Conservation (phyloP, 1,284 basidiomycete species). For the Cerioporus squamosus region DNA sequence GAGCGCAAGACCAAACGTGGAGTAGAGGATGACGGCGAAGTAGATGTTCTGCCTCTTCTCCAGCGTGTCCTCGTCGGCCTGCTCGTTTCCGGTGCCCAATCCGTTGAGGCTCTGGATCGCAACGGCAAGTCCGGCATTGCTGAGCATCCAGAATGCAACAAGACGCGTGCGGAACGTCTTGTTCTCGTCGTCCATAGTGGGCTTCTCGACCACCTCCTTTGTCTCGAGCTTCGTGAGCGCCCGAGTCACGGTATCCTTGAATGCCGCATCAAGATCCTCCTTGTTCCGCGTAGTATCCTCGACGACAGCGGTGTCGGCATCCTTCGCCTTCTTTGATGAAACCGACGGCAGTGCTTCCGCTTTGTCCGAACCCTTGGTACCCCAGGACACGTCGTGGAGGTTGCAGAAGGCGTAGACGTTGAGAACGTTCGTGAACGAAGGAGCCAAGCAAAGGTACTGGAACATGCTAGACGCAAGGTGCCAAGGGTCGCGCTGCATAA, state of each 20-base stretch:
- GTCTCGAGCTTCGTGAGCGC: constrained; percentile 84
- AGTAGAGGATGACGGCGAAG: constrained; percentile 87
- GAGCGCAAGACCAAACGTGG: constrained; percentile 82
- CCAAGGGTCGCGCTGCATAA: constrained; percentile 89
- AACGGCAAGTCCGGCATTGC: constrained; percentile 81
- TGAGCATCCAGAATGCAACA: constrained; percentile 86
- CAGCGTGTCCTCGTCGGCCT: constrained; percentile 50
- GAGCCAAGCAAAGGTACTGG: constrained; percentile 90
- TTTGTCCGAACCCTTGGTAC: constrained; percentile 96
- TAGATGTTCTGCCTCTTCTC: constrained; percentile 74
- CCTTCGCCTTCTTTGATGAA: constrained; percentile 82
- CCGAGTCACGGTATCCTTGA: constrained; percentile 92
- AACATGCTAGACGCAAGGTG: constrained; percentile 98
- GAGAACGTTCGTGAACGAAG: constrained; percentile 92
- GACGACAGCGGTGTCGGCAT: constrained; percentile 76
- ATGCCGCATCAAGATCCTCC: constrained; percentile 91
- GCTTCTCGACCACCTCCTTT: constrained; percentile 76
- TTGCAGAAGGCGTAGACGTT: constrained; percentile 98
- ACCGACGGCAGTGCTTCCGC: constrained; percentile 93
- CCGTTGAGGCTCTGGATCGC: constrained; percentile 89
- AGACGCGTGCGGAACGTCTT: constrained; percentile 93
- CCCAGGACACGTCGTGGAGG: constrained; percentile 92
- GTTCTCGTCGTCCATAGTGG: constrained; percentile 91
- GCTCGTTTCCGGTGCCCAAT: constrained; percentile 49
- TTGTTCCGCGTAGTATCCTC: constrained; percentile 82